Conservation (phyloP, 306 rosid species). For the Hippophae rhamnoides region DNA sequence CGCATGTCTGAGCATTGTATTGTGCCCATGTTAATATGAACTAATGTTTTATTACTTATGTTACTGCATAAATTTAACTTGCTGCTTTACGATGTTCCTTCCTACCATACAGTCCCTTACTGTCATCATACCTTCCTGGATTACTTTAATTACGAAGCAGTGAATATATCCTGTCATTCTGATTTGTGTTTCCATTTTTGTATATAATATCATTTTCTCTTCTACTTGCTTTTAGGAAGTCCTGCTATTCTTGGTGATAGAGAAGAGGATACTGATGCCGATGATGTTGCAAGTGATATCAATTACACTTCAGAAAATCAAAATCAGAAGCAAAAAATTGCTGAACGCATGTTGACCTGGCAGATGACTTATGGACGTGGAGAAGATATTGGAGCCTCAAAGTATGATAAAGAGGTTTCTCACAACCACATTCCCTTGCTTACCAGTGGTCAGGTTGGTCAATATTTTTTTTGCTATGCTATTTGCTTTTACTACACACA, state of each 20-base stretch:
- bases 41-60: not conserved
- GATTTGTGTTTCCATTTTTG: not conserved
- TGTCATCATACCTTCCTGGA: not conserved
- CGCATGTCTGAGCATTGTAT: no score
- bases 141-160: not conserved
- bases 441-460: constrained; percentile 62
- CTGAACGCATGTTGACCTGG: constrained; percentile 88
- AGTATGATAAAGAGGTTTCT: constrained; percentile 72
- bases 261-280: constrained; percentile 52
- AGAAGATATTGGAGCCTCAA: constrained; percentile 53
- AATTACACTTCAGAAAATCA: constrained; percentile 65
- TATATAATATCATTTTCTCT: constrained; percentile 1
- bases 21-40: not conserved
- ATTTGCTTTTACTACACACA: not conserved
- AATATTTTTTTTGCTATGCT: constrained; percentile 10
- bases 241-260: constrained; percentile 77
- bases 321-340: constrained; percentile 76
- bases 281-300: constrained; percentile 53
- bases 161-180: not conserved
- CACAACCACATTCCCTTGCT: constrained; percentile 58
- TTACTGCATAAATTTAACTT: not conserved
- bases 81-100: not conserved
- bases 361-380: constrained; percentile 58
- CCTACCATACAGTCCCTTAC: not conserved
- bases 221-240: constrained; percentile 53